These are phyloP conservation scores for Diaporthe amygdali DNA, from an alignment of 2,329 filamentous ascomycete species.

Conservation along the genomic window DNA sequence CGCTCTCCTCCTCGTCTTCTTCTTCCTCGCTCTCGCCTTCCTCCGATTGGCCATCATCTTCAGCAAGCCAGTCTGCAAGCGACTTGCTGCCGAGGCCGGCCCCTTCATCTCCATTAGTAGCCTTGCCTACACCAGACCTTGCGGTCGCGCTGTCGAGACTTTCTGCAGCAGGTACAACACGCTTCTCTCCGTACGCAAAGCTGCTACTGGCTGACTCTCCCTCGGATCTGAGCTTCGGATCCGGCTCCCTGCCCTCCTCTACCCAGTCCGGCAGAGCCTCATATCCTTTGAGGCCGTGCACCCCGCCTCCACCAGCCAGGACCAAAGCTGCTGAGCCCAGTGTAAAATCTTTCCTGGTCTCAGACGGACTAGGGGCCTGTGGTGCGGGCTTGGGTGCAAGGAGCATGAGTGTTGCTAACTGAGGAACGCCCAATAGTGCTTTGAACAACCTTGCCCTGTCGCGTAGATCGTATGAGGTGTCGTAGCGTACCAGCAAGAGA, in stretches of 20 bases:
- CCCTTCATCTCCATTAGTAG: conserved; percentile 56
- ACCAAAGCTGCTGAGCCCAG: conserved; percentile 88
- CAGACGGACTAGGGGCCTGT: conserved; percentile 86
- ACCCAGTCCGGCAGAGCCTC: conserved; percentile 86
- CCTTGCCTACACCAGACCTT: conserved; percentile 34
- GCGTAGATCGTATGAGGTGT: conserved; percentile 92
- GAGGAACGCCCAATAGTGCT: conserved; percentile 79
- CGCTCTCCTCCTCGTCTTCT: conserved; percentile 54
- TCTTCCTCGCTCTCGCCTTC: conserved; percentile 57
- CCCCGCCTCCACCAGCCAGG: conserved; percentile 75
- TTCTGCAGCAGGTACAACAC: conserved; percentile 63
- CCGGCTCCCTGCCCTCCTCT: conserved; percentile 77
- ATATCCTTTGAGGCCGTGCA: conserved; percentile 80
- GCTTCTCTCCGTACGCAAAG: conserved; percentile 45
- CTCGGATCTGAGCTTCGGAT: conserved; percentile 70
- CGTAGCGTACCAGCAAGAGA: conserved; percentile 85
- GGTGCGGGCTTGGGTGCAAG: conserved; percentile 94
- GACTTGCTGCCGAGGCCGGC: conserved; percentile 69
- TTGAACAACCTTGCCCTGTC: conserved; percentile 91
- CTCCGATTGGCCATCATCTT: conserved; percentile 66
- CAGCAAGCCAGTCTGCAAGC: conserved; percentile 90
- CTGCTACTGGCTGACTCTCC: conserved; percentile 46
- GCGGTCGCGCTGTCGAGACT: conserved; percentile 64
- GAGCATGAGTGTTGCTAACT: conserved; percentile 88
- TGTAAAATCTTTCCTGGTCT: conserved; percentile 76